Conservation (phyloP, 305 asterid species). For the Rubia peregrina region DNA sequence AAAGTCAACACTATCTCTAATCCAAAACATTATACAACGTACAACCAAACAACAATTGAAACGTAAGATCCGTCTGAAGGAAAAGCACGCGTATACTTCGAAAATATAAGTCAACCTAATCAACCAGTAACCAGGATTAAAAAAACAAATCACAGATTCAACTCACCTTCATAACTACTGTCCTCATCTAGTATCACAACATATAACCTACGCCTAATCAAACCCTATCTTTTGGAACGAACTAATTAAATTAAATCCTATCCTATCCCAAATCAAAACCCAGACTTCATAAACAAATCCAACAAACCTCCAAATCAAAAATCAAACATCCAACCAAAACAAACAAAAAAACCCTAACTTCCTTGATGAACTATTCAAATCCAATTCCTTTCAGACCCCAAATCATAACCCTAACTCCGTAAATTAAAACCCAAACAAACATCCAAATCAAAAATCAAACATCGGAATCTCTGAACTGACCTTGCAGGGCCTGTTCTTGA, state of each 20-base stretch:
- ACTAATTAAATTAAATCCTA: not conserved
- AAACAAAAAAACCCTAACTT: not conserved
- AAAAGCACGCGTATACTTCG: not conserved
- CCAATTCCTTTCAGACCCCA: not conserved
- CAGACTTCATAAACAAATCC: not conserved
- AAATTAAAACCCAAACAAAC: too few relatives aligned
- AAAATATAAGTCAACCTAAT: not conserved
- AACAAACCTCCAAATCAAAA: not conserved
- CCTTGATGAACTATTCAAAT: not conserved
- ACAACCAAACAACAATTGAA: not conserved
- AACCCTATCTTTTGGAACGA: not conserved
- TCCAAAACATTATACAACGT: not conserved
- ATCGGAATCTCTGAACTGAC: slow-evolving; percentile 20
- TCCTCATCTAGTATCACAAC: not conserved
- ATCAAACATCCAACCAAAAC: not conserved
- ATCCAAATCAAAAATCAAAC: not conserved
- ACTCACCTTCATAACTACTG: not conserved
- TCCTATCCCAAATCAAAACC: not conserved
- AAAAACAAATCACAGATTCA: not conserved
- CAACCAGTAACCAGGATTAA: not conserved
- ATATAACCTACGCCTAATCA: not conserved
- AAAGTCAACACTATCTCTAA: not conserved
- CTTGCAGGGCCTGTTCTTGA: slow-evolving; percentile 73
- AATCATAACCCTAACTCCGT: too few relatives aligned
- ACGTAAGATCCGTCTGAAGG: not conserved